A percentile compares a stretch with the other conserved stretches of the same genome.
Conservation (phyloP, 768 basidiomycete genomes). For the Omphalotus guepiniiformis region DNA sequence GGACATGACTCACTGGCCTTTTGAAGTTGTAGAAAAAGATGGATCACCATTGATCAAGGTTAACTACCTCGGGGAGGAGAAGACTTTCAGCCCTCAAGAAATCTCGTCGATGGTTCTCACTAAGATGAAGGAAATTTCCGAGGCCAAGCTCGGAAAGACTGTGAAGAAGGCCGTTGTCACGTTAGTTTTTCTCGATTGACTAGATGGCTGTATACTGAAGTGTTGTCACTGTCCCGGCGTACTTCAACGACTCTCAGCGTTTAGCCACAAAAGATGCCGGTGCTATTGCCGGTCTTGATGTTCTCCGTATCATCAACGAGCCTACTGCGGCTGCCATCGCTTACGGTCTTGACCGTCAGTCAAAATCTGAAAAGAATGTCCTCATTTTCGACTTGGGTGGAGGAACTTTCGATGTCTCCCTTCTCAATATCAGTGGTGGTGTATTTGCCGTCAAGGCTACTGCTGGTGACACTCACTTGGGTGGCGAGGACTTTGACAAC, state of each 20-base stretch:
- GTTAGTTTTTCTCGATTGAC: slow-evolving; percentile 81
- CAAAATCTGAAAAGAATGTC: slow-evolving; percentile 94
- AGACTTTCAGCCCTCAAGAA: slow-evolving; percentile 97
- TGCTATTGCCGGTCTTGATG: slow-evolving; percentile 95
- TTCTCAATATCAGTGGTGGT: slow-evolving; percentile 96
- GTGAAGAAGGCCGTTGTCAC: slow-evolving; percentile 99
- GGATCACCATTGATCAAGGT: slow-evolving; percentile 97
- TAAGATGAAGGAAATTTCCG: slow-evolving; percentile 99
- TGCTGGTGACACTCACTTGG: slow-evolving; percentile 98
- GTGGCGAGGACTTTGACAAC: slow-evolving; percentile 99
- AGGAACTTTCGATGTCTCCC: slow-evolving; percentile 99
- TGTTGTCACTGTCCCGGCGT: slow-evolving; percentile 81
- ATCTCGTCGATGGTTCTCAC: slow-evolving; percentile 99
- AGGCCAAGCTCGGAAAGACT: slow-evolving; percentile 97
- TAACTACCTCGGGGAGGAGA: slow-evolving; percentile 90
- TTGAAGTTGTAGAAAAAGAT: slow-evolving; percentile 93
- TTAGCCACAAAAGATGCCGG: slow-evolving; percentile 99
- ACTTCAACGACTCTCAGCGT: slow-evolving; percentile 99
- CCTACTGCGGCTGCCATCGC: slow-evolving; percentile 99
- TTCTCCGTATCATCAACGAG: slow-evolving; percentile 99
- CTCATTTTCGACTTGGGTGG: slow-evolving; percentile 99
- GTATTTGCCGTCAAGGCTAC: slow-evolving; percentile 99
- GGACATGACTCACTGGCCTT: slow-evolving; percentile 98
- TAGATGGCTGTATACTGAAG: slow-evolving; percentile 7
- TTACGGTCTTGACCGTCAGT: slow-evolving; percentile 95